Evolutionary conservation across 345 rosid species (phyloP).

Genomic region (Hibiscus syriacus): DNA sequence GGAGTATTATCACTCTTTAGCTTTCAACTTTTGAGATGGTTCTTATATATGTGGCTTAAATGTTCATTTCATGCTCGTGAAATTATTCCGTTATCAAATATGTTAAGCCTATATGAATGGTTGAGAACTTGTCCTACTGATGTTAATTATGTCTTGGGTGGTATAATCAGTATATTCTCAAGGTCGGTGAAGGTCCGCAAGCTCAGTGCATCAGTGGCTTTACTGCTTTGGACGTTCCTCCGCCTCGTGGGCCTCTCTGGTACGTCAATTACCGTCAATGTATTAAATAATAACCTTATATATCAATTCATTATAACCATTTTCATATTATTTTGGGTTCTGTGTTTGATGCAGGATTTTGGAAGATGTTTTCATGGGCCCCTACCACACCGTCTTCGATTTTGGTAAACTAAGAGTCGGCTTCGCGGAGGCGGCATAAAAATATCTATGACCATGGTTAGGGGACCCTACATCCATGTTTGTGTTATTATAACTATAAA

Average conservation of each 20-base stretch:
- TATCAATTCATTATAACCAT: not conserved
- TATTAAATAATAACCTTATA: too few relatives aligned
- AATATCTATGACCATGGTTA: not conserved
- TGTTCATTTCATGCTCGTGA: too few relatives aligned
- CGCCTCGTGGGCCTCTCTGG: conserved; percentile 96
- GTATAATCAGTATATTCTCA: conserved; percentile 64
- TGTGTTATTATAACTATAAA: not conserved
- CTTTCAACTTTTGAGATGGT: not conserved
- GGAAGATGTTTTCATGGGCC: conserved; percentile 93
- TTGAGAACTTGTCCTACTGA: not conserved
- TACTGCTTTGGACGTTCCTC: conserved; percentile 65
- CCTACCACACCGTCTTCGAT: conserved; percentile 85
- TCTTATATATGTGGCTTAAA: not conserved
- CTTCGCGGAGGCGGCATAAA: conserved; percentile 74
- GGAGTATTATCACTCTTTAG: not conserved
- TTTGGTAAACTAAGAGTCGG: conserved; percentile 66
- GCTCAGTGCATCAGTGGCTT: conserved; percentile 94
- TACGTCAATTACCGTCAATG: conserved; percentile 22
- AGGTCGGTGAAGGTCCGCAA: conserved; percentile 60
- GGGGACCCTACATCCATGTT: not conserved
- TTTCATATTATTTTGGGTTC: too few relatives aligned
- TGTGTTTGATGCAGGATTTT: conserved; percentile 58
- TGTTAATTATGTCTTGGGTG: not conserved
- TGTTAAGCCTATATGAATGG: too few relatives aligned
- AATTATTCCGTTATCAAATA: too few relatives aligned